A percentile compares a stretch with the other conserved stretches of the same genome.
Conservation (phyloP, 345 rosid species). For the Gossypium stocksii region DNA sequence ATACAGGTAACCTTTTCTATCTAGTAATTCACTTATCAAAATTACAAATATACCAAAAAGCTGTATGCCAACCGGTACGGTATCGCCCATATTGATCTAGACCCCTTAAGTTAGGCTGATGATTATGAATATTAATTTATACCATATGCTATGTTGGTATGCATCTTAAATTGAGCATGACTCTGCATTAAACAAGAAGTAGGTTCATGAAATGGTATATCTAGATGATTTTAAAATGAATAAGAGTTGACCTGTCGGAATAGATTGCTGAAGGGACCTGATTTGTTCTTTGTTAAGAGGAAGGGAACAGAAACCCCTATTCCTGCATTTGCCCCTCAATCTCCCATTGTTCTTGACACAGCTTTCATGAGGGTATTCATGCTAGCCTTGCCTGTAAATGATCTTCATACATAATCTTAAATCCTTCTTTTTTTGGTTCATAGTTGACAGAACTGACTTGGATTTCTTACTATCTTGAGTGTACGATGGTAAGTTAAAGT, state of each 20-base stretch:
- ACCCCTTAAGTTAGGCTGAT: neutral
- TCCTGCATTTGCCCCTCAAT: neutral
- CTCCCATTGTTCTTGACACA: neutral
- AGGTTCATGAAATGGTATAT: neutral
- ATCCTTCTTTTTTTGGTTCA: no score
- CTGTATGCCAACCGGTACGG: neutral
- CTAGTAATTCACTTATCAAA: neutral
- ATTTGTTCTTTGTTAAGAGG: neutral
- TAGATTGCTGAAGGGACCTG: neutral
- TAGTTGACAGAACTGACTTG: no score
- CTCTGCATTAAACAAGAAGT: neutral
- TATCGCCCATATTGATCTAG: neutral
- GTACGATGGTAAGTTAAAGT: neutral
- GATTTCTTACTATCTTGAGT: no score
- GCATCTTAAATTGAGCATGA: neutral
- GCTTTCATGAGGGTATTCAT: neutral
- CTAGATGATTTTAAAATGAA: neutral
- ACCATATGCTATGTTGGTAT: neutral
- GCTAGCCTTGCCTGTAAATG: neutral
- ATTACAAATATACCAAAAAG: no score
- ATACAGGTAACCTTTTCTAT: conserved; percentile 28
- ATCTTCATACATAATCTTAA: no score
- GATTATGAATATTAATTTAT: neutral
- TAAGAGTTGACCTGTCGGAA: neutral
- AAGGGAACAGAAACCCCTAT: neutral